phyloP scores from a whole-genome alignment of 176 grass and related monocot species.

The Aegilops longissima region DNA sequence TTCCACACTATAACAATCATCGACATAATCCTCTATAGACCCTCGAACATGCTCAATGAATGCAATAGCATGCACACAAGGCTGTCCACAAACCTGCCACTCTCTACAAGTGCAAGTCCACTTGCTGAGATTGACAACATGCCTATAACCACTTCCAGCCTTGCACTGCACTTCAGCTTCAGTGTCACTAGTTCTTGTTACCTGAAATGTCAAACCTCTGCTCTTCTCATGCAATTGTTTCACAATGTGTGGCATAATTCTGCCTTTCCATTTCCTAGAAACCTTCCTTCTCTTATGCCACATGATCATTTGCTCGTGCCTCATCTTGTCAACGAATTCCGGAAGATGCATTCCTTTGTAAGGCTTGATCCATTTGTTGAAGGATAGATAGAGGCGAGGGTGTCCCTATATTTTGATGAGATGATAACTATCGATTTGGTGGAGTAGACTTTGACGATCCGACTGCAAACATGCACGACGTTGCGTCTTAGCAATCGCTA shows the following conservation, averaged over 20 bases:
- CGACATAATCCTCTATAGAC: background rate
- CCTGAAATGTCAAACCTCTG: background rate
- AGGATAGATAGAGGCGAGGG: too few species aligned
- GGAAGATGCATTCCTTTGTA: background rate
- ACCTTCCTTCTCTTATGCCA: background rate
- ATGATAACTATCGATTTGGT: too few species aligned
- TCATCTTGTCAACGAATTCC: background rate
- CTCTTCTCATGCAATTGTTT: background rate
- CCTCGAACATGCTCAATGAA: background rate
- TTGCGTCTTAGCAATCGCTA: too few species aligned
- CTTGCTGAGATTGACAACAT: background rate
- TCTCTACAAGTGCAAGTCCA: background rate
- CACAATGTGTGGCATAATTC: background rate
- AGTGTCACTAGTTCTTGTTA: background rate
- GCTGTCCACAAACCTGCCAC: background rate
- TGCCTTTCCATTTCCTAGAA: background rate
- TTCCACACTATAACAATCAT: background rate
- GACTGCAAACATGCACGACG: too few species aligned
- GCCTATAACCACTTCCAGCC: background rate
- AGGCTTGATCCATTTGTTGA: background rate
- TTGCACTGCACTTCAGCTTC: background rate
- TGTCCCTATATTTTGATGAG: too few species aligned
- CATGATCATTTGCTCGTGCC: background rate
- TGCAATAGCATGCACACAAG: background rate
- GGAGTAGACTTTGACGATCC: too few species aligned